phyloP scores from a whole-genome alignment of 2,329 filamentous ascomycete species.

The Diaporthe humulicola region DNA sequence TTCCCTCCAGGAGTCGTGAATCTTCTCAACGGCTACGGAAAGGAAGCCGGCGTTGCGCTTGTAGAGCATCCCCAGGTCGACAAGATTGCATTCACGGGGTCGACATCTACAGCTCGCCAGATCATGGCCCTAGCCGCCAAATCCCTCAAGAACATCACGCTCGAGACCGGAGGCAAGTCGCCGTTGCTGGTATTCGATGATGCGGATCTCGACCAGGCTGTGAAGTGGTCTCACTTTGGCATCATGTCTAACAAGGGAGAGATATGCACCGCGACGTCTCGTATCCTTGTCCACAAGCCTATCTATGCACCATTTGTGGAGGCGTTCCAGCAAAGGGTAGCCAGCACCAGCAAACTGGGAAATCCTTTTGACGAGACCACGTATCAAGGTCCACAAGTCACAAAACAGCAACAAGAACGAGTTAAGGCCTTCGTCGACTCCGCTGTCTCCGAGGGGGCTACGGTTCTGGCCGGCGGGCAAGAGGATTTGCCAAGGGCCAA shows the following conservation, averaged over 20 bases:
- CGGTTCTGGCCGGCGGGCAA: constrained; percentile 71
- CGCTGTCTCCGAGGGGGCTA: constrained; percentile 76
- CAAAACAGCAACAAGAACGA: constrained; percentile 76
- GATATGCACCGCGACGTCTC: constrained; percentile 71
- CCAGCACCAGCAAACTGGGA: constrained; percentile 71
- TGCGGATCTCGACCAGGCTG: constrained; percentile 72
- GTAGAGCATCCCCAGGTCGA: constrained; percentile 74
- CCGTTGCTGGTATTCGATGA: constrained; percentile 72
- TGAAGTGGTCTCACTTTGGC: constrained; percentile 62
- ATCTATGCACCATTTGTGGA: constrained; percentile 72
- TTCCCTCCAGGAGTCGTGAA: constrained; percentile 84
- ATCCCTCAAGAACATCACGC: constrained; percentile 72
- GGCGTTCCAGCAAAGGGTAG: constrained; percentile 70
- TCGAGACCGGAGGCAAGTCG: constrained; percentile 74
- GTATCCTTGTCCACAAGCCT: constrained; percentile 70
- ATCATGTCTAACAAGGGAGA: constrained; percentile 72
- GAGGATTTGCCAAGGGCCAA: constrained; percentile 64
- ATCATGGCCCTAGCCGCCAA: constrained; percentile 79
- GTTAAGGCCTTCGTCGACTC: constrained; percentile 76
- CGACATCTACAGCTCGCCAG: constrained; percentile 75
- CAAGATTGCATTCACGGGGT: constrained; percentile 81
- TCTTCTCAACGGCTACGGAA: constrained; percentile 76
- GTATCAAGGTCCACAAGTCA: constrained; percentile 79
- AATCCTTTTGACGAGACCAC: constrained; percentile 75
- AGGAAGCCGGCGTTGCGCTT: constrained; percentile 74